phyloP scores from a whole-genome alignment of 306 rosid genomes.

The Trichosanthes cucumerina region DNA sequence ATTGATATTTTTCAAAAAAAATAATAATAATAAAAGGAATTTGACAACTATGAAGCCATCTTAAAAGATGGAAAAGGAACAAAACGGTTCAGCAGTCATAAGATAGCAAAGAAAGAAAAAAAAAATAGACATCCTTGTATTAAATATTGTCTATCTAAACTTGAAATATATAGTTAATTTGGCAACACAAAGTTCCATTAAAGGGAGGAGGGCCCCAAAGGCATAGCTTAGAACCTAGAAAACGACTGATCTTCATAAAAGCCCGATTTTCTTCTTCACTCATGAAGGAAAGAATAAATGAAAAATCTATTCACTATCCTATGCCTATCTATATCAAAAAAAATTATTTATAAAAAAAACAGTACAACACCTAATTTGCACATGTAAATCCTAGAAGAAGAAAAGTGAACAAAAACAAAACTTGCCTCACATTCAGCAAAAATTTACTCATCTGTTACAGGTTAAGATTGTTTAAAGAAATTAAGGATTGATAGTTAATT shows the following conservation, averaged over 20 bases:
- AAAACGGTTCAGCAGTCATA: neutral
- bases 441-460: neutral
- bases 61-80: neutral
- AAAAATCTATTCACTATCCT: neutral
- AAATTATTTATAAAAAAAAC: neutral
- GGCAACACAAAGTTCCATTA: neutral
- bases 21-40: neutral
- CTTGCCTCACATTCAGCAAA: neutral
- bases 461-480: neutral
- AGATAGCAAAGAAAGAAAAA: neutral
- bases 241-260: neutral
- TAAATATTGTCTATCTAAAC: neutral
- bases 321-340: neutral
- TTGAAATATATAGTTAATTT: neutral
- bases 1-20: neutral
- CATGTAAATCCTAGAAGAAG: neutral
- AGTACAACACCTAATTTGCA: neutral
- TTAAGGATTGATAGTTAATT: neutral
- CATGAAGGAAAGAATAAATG: neutral
- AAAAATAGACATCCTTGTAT: neutral
- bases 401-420: neutral
- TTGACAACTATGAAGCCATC: neutral
- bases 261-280: neutral
- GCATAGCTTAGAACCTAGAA: neutral
- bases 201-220: conserved; percentile 7